Conservation (phyloP, 768 basidiomycete species). For the Rhodotorula taiwanensis region DNA sequence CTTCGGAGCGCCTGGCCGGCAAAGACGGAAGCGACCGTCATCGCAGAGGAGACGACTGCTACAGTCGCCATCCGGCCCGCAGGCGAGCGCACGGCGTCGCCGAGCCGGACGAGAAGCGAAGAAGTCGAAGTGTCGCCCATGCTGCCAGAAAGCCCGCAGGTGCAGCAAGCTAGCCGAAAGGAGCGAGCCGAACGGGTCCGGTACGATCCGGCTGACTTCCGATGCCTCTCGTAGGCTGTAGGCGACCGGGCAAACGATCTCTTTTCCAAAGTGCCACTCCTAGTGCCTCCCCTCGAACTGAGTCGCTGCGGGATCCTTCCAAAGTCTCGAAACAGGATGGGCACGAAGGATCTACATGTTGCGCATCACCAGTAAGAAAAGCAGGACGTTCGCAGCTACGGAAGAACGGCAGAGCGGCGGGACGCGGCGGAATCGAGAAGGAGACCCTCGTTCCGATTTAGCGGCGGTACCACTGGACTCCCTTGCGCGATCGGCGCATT, state of each 20-base stretch:
- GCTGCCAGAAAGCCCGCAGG: background rate
- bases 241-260: no score
- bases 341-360: no score
- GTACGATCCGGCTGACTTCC: no score
- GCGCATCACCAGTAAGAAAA: no score
- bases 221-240: no score
- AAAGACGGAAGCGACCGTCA: slow-evolving; percentile 24
- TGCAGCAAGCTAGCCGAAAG: no score
- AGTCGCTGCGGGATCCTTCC: no score
- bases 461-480: slow-evolving; percentile 67
- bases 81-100: slow-evolving; percentile 15
- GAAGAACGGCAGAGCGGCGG: background rate
- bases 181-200: no score
- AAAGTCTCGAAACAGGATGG: no score
- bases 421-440: background rate
- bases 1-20: slow-evolving; percentile 20
- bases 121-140: slow-evolving; percentile 14
- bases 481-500: slow-evolving; percentile 71
- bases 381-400: no score
- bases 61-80: slow-evolving; percentile 16
- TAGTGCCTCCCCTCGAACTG: no score
- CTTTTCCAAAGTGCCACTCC: no score
- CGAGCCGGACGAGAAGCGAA: slow-evolving; percentile 1
- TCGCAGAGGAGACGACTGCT: slow-evolving; percentile 11
- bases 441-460: slow-evolving; percentile 12